Percentiles rank a stretch among this genome's conserved stretches.
Evolutionary conservation across 108 stramenopile genomes (phyloP).

Genomic region (Cylindrotheca fusiformis): DNA sequence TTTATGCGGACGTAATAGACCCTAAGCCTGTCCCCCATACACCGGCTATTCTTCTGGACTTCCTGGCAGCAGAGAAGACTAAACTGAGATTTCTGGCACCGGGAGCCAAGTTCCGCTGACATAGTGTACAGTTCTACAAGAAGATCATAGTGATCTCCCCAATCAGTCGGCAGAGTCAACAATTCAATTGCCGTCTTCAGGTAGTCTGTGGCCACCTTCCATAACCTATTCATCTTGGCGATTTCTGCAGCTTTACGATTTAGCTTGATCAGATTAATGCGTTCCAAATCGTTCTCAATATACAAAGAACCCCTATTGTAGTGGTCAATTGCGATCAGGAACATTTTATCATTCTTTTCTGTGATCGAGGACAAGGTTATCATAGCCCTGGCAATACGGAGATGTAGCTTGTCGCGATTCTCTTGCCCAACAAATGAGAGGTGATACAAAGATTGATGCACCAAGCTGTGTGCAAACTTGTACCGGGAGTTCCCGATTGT

Average conservation of each 20-base stretch:
- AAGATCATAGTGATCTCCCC: conserved; percentile 21
- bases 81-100: conserved; percentile 5
- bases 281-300: conserved; percentile 6
- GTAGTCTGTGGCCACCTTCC: conserved; percentile 9
- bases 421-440: too few relatives aligned
- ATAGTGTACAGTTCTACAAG: conserved; percentile 7
- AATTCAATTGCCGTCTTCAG: conserved; percentile 7
- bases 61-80: conserved; percentile 1
- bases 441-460: conserved; percentile 10
- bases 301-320: conserved; percentile 12
- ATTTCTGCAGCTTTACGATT: conserved; percentile 10
- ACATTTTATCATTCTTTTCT: conserved; percentile 8
- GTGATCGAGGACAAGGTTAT: too few relatives aligned
- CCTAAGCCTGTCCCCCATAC: conserved; percentile 4
- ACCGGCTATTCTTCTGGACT: conserved; percentile 1
- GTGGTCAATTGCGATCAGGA: conserved; percentile 16
- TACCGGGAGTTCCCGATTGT: conserved; percentile 6
- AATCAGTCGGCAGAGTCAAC: conserved; percentile 10
- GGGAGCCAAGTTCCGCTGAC: conserved; percentile 8
- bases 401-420: conserved; percentile 9
- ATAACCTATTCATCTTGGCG: conserved; percentile 4
- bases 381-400: background rate
- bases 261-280: conserved; percentile 13
- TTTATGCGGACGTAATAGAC: conserved; percentile 5
- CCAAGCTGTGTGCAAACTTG: conserved; percentile 11